A percentile compares a stretch with the other conserved stretches of the same genome.
Evolutionary conservation across 768 basidiomycete species (phyloP).

Genomic region (Pholiota conissans): DNA sequence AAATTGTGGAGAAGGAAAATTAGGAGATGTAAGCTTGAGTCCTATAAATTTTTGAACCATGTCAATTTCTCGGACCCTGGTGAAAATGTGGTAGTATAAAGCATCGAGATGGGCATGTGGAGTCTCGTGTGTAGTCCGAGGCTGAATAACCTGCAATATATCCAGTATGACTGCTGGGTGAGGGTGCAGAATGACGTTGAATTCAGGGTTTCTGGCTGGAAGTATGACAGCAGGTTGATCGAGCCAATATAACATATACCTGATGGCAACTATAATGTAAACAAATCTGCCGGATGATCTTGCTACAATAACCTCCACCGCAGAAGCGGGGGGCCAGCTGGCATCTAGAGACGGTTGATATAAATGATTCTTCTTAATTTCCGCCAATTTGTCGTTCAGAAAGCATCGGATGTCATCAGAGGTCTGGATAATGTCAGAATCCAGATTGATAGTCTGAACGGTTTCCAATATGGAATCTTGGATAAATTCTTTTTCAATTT

Average conservation of each 20-base stretch:
- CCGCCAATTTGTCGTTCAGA: neutral
- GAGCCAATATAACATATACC: neutral
- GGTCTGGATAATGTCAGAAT: neutral
- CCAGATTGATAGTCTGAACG: neutral
- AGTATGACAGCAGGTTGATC: too few relatives aligned
- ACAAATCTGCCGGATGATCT: conserved; percentile 5
- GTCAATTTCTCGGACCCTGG: too few relatives aligned
- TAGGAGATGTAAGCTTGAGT: too few relatives aligned
- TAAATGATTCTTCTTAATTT: neutral
- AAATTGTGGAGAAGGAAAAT: neutral
- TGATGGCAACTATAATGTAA: neutral
- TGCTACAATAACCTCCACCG: neutral
- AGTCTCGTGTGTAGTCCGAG: too few relatives aligned
- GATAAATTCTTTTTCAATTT: neutral
- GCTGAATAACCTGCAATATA: too few relatives aligned
- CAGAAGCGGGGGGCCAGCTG: neutral
- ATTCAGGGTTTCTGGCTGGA: too few relatives aligned
- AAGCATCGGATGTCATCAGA: neutral
- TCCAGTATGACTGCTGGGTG: too few relatives aligned
- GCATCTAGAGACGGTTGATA: neutral
- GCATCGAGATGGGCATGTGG: too few relatives aligned
- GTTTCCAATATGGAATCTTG: too few relatives aligned
- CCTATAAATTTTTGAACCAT: too few relatives aligned
- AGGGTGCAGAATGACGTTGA: too few relatives aligned
- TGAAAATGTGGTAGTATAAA: too few relatives aligned